phyloP scores from a whole-genome alignment of 202 grass and related monocot species.

The Schoenoplectus triqueter region DNA sequence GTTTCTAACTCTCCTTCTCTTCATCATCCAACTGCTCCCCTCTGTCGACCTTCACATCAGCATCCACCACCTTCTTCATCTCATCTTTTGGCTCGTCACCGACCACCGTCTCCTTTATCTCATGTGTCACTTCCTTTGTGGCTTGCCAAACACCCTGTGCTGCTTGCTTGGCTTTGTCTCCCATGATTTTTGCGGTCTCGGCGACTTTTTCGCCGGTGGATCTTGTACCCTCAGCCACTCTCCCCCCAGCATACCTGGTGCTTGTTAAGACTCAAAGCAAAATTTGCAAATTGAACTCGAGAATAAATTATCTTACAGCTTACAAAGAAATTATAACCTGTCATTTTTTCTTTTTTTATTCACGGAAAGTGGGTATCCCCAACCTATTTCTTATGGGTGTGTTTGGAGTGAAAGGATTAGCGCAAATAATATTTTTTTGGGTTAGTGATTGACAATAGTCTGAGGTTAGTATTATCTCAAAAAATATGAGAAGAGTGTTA shows the following conservation, averaged over 20 bases:
- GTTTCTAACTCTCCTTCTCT: conserved; percentile 28
- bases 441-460: too few relatives aligned
- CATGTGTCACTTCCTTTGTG: conserved; percentile 49
- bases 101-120: conserved; percentile 43
- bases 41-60: conserved; percentile 35
- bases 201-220: conserved; percentile 42
- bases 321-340: neutral
- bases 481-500: too few relatives aligned
- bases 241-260: conserved; percentile 44
- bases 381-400: too few relatives aligned
- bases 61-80: conserved; percentile 38
- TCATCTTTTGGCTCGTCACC: conserved; percentile 6
- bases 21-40: conserved; percentile 13
- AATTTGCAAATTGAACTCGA: neutral
- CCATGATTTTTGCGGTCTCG: conserved; percentile 50
- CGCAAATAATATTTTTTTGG: too few relatives aligned
- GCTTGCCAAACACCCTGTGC: conserved; percentile 49
- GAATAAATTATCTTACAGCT: neutral
- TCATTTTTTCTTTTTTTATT: too few relatives aligned
- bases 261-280: conserved; percentile 28
- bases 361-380: too few relatives aligned
- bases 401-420: too few relatives aligned
- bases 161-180: conserved; percentile 58
- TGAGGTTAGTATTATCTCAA: too few relatives aligned
- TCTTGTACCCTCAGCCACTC: conserved; percentile 45